Conservation (phyloP, 352 stramenopile genomes). For the Phytopythium ostracodes region DNA sequence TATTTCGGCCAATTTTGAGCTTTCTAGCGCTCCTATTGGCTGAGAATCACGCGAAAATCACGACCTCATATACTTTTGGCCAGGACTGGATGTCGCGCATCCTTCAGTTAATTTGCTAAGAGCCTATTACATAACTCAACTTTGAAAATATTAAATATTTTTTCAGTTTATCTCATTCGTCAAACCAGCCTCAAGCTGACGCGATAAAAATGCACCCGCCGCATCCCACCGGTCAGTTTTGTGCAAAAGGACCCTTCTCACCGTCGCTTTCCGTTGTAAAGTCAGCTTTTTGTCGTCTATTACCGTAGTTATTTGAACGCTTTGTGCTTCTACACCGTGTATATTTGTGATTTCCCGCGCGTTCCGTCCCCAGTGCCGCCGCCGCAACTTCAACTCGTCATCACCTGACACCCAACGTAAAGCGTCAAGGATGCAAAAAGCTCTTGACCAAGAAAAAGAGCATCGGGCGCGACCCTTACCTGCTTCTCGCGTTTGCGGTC, state of each 20-base stretch:
- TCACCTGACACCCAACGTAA: conserved; percentile 3
- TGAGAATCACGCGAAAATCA: too few species aligned
- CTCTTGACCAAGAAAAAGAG: conserved; percentile 8
- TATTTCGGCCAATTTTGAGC: too few species aligned
- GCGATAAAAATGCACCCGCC: background rate
- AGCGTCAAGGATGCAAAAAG: background rate
- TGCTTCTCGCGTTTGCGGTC: background rate
- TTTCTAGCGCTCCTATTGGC: too few species aligned
- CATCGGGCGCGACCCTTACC: conserved; percentile 7
- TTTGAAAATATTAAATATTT: too few species aligned
- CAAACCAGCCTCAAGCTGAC: background rate
- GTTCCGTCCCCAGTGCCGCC: too few species aligned
- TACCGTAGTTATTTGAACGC: background rate
- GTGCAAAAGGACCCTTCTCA: background rate
- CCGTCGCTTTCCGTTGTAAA: background rate
- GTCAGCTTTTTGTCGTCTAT: background rate
- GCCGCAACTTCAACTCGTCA: conserved; percentile 3
- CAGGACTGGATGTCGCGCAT: too few species aligned
- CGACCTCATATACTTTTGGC: too few species aligned
- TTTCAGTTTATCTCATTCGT: too few species aligned
- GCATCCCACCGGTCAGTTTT: background rate
- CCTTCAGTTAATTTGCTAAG: too few species aligned
- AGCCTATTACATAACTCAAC: too few species aligned
- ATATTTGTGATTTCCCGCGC: background rate
- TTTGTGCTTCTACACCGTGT: background rate